Evolutionary conservation across 345 rosid genomes (phyloP), one percentile per base, ranked within the genome.

Genomic region (Kandelia obovata): DNA sequence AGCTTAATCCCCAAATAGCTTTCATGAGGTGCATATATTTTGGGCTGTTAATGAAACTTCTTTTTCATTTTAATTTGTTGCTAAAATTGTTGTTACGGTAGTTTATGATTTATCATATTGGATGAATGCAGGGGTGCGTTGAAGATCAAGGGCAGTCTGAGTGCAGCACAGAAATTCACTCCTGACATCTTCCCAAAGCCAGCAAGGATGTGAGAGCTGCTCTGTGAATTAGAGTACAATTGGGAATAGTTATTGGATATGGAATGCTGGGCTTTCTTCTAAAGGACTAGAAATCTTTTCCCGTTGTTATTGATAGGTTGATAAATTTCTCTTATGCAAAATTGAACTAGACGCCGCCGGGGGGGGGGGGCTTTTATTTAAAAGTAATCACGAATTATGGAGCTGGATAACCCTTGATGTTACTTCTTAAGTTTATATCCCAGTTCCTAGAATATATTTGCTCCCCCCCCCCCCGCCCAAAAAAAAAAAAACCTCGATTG

Each of bases 171-270:
- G 87, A 92, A 95, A 67, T 87, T 95, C 76, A 90, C 99, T 15
- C 99, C 99, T 0, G 99, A 92, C 75, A 90, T 95, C 74, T 95
- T 95, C 89, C 99, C 99, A 0, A 95, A 90, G 85, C 96, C 89
- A 15, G 75, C 99, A 2, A 95, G 92, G 90, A 67, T 95, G 87
- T 95, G 87, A 95, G 66, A n/a, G 58, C 11, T 0, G 71, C n/a
- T 35, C 20, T 58, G 46, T 39, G 26, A 23, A 66, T 53, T 32
- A 43, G 16, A 15, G 49, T 13, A 11, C 49, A 43, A 43, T 43
- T 11, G 49, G 49, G 1, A 43, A 43, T 43, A 5, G 17, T 13
- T 5, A 43, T 15, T 43, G 49, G 16, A 43, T 43, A 43, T 57
- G 26, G 20, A 57, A 7, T 25, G 17, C 55, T 9, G 2, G 23